A percentile compares a stretch with the other conserved stretches of the same genome.
Conservation (phyloP, 2,329 filamentous ascomycete species). For the Alternaria angustiovoidea region DNA sequence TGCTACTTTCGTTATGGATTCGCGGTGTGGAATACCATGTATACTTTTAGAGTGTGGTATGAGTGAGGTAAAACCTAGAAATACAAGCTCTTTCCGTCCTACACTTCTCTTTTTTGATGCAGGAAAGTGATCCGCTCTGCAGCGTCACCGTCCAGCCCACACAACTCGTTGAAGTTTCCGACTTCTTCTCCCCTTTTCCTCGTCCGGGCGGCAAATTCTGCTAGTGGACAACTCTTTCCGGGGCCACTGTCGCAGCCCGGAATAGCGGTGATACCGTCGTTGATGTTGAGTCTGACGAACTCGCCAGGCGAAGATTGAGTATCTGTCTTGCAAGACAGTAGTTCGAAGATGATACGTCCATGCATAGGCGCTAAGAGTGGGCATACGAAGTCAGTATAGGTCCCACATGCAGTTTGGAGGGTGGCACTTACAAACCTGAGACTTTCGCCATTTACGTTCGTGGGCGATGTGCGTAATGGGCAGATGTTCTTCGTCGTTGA, state of each 20-base stretch:
- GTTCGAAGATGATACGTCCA: conserved; percentile 63
- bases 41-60: background rate
- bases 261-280: conserved; percentile 63
- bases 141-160: conserved; percentile 55
- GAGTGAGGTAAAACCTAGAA: background rate
- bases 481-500: conserved; percentile 55
- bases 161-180: conserved; percentile 59
- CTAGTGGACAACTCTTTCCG: conserved; percentile 58
- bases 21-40: background rate
- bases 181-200: conserved; percentile 52
- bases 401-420: too few species aligned
- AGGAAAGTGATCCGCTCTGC: conserved; percentile 59
- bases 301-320: conserved; percentile 3
- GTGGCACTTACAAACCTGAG: conserved; percentile 41
- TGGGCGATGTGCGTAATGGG: conserved; percentile 56
- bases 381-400: background rate
- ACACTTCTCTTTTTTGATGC: conserved; percentile 47
- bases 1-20: background rate
- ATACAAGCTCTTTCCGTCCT: background rate
- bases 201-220: conserved; percentile 54
- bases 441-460: conserved; percentile 62
- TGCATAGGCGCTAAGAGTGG: conserved; percentile 62
- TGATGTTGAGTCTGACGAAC: conserved; percentile 64
- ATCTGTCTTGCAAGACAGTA: conserved; percentile 52
- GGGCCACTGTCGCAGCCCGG: conserved; percentile 59